Percentiles rank a stretch among this genome's conserved stretches.
Evolutionary conservation across 2,329 filamentous ascomycete genomes (phyloP).

Genomic region (Beauveria caledonica): DNA sequence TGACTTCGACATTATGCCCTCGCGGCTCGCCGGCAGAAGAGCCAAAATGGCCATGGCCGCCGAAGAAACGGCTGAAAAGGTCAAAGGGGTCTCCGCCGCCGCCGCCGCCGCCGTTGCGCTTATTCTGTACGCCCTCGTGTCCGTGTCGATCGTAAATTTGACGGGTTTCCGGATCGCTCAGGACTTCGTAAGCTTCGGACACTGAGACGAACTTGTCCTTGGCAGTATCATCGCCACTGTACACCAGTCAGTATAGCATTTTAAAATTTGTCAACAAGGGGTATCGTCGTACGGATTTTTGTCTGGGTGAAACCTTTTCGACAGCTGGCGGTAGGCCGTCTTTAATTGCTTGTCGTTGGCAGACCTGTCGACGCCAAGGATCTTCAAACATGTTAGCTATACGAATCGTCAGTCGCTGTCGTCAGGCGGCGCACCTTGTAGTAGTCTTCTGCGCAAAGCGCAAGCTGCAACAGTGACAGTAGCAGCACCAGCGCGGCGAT

Average conservation of each 20-base stretch:
- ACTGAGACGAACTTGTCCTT: constrained; percentile 90
- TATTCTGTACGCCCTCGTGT: constrained; percentile 81
- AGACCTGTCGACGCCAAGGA: constrained; percentile 70
- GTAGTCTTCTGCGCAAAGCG: constrained; percentile 59
- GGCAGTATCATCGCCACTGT: constrained; percentile 67
- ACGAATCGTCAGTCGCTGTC: neutral
- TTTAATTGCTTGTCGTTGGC: constrained; percentile 87
- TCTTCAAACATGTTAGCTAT: constrained; percentile 32
- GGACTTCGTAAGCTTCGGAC: constrained; percentile 89
- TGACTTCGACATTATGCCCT: constrained; percentile 84
- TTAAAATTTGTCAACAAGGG: constrained; percentile 1
- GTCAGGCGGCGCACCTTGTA: constrained; percentile 55
- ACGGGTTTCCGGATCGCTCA: constrained; percentile 70
- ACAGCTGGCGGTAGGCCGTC: constrained; percentile 81
- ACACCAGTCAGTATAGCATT: neutral
- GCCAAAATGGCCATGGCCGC: constrained; percentile 79
- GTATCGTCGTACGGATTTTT: constrained; percentile 75
- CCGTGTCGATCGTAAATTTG: constrained; percentile 92
- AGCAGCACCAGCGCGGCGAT: constrained; percentile 43
- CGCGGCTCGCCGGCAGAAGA: constrained; percentile 63
- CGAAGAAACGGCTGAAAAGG: constrained; percentile 93
- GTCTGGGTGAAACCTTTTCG: constrained; percentile 94
- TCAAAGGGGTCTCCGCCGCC: constrained; percentile 80
- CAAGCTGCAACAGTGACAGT: constrained; percentile 45
- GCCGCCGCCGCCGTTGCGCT: constrained; percentile 60